Percentiles rank a stretch among this genome's conserved stretches.
phyloP scores from a whole-genome alignment of 2,329 filamentous ascomycete genomes.

The Aspergillus fumigatiaffinis region DNA sequence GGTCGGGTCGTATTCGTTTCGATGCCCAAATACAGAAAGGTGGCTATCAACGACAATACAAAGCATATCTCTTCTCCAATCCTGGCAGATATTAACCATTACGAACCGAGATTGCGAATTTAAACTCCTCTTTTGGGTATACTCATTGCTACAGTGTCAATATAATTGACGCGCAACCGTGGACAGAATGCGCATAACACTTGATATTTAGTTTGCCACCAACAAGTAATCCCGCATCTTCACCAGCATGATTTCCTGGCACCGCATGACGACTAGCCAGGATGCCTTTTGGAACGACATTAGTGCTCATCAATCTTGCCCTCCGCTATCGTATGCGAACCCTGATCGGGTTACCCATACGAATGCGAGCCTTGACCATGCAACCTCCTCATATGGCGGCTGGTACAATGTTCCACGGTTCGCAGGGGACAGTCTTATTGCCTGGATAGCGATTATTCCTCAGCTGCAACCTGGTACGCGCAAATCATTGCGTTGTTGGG shows the following conservation, averaged over 20 bases:
- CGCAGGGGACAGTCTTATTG: background rate
- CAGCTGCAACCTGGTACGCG: background rate
- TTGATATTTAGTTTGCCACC: no score
- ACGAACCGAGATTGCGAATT: background rate
- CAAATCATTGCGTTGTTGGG: background rate
- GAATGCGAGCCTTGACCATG: conserved; percentile 1
- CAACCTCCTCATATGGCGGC: background rate
- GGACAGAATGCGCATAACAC: no score
- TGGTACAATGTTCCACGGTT: background rate
- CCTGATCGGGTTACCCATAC: conserved; percentile 2
- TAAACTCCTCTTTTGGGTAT: background rate
- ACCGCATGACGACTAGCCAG: no score
- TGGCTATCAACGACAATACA: background rate
- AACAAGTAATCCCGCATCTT: no score
- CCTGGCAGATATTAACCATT: background rate
- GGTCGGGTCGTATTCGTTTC: background rate
- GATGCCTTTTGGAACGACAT: no score
- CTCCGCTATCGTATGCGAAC: background rate
- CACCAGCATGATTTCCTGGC: no score
- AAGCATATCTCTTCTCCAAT: background rate
- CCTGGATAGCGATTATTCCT: background rate
- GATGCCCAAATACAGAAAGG: background rate
- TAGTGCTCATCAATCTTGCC: no score
- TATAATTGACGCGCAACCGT: no score
- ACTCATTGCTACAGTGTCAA: background rate